Evolutionary conservation across 345 rosid species (phyloP).

Genomic region (Cardamine chenopodiifolia): DNA sequence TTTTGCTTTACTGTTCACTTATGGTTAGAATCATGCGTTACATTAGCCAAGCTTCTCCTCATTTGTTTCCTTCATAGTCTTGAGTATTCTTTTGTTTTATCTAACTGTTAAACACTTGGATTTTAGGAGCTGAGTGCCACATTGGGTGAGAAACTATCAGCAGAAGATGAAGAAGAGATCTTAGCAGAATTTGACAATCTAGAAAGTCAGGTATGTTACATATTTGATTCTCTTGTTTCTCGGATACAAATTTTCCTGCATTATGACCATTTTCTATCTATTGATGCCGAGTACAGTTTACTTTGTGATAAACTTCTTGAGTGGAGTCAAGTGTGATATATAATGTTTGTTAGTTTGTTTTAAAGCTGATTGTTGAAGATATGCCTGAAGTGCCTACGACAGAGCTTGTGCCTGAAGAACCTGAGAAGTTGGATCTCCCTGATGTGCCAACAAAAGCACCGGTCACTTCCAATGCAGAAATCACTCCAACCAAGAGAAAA

Average conservation of each 20-base stretch:
- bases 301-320: slow-evolving; percentile 1
- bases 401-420: slow-evolving; percentile 47
- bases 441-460: slow-evolving; percentile 76
- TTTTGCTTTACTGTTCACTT: not conserved
- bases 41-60: not conserved
- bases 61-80: slow-evolving; percentile 4
- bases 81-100: slow-evolving; percentile 8
- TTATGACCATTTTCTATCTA: not conserved
- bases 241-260: not conserved
- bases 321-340: slow-evolving; percentile 10
- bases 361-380: slow-evolving; percentile 66
- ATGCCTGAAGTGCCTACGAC: slow-evolving; percentile 76
- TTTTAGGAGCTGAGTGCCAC: slow-evolving; percentile 86
- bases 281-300: not conserved
- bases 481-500: slow-evolving; percentile 52
- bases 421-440: slow-evolving; percentile 69
- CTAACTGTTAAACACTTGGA: slow-evolving; percentile 8
- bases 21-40: not conserved
- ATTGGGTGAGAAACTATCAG: slow-evolving; percentile 86
- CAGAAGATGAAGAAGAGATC: slow-evolving; percentile 94
- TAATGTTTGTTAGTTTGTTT: slow-evolving; percentile 16
- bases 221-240: slow-evolving; percentile 8
- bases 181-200: slow-evolving; percentile 89
- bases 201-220: slow-evolving; percentile 65
- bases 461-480: slow-evolving; percentile 46